Conservation (phyloP, 805 yeast species). For the Zygoascus flipseniorum region DNA sequence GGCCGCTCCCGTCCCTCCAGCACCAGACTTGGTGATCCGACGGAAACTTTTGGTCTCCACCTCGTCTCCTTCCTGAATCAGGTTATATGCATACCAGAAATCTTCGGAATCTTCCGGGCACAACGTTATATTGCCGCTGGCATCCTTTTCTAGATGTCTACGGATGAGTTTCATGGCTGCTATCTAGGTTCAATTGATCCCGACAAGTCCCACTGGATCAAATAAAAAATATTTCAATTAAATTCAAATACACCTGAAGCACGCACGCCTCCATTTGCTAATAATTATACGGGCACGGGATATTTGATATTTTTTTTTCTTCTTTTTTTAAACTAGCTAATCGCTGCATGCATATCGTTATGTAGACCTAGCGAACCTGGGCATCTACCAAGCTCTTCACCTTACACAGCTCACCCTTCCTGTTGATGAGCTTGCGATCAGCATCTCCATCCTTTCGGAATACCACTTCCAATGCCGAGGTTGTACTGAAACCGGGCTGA, state of each 20-base stretch:
- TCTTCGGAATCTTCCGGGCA: conserved; percentile 87
- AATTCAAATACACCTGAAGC: too few species aligned
- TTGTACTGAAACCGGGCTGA: conserved; percentile 86
- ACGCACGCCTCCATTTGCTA: too few species aligned
- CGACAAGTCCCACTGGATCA: too few species aligned
- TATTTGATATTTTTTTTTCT: too few species aligned
- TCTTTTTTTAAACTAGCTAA: background rate
- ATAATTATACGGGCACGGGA: too few species aligned
- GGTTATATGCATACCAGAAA: conserved; percentile 78
- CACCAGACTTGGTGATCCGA: conserved; percentile 39
- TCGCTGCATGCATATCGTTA: background rate
- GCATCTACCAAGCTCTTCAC: conserved; percentile 68
- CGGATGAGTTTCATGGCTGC: conserved; percentile 46
- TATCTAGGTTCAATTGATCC: too few species aligned
- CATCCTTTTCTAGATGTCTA: conserved; percentile 46
- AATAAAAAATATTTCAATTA: too few species aligned
- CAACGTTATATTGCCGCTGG: conserved; percentile 56
- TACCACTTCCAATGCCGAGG: conserved; percentile 64
- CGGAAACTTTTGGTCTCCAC: conserved; percentile 61
- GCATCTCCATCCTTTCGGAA: conserved; percentile 72
- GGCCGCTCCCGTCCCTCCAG: conserved; percentile 23
- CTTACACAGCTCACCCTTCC: conserved; percentile 69
- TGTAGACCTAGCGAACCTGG: conserved; percentile 43
- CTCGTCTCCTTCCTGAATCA: conserved; percentile 69
- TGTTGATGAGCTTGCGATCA: conserved; percentile 64